Evolutionary conservation across 176 grass and related monocot genomes (phyloP).

Genomic region (Dactylis glomerata): DNA sequence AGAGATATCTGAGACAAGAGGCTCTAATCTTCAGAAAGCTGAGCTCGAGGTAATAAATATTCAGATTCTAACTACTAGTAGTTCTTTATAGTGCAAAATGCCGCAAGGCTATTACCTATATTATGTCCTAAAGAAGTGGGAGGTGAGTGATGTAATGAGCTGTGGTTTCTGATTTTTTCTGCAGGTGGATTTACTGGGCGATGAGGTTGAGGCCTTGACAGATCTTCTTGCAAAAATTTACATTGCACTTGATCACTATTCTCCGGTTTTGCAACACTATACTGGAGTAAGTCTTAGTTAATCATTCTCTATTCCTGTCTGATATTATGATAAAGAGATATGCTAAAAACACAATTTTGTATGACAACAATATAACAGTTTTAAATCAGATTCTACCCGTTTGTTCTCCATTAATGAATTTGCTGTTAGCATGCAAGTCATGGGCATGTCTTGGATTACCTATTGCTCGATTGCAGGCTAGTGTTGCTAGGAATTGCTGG

Average conservation of each 20-base stretch:
- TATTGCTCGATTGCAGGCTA: neutral
- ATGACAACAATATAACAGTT: neutral
- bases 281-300: conserved; percentile 42
- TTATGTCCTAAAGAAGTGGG: neutral
- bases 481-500: conserved; percentile 7
- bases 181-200: conserved; percentile 81
- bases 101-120: neutral
- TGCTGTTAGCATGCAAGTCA: neutral
- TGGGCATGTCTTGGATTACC: neutral
- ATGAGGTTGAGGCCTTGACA: conserved; percentile 66
- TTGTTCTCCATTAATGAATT: conserved; percentile 7
- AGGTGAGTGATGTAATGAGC: neutral
- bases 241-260: conserved; percentile 65
- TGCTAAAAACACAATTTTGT: neutral
- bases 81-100: neutral
- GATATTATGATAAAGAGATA: neutral
- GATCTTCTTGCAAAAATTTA: conserved; percentile 77
- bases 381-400: neutral
- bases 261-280: conserved; percentile 71
- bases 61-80: neutral
- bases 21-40: conserved; percentile 66
- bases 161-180: neutral
- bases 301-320: neutral
- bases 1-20: conserved; percentile 62
- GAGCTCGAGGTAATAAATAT: conserved; percentile 56